These are phyloP conservation scores for Mrakia gelida DNA, from an alignment of 768 basidiomycete genomes.

Conservation along the genomic window DNA sequence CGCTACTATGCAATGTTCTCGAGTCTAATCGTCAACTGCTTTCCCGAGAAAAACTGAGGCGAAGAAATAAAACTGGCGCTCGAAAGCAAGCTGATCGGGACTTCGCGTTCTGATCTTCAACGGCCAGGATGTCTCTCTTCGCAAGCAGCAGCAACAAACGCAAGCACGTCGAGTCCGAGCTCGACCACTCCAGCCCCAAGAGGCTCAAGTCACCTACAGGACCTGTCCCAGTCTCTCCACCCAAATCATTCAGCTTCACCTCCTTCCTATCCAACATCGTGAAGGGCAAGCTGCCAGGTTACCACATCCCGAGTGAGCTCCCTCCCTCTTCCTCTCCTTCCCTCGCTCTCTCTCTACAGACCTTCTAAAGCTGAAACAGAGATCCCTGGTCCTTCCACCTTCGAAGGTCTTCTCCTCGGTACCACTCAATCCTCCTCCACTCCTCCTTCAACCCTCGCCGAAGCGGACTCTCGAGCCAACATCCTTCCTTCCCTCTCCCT, in stretches of 20 bases:
- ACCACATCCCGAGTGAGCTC: neutral
- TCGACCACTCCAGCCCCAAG: neutral
- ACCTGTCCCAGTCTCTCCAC: neutral
- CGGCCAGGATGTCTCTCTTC: too few species aligned
- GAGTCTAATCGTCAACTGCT: neutral
- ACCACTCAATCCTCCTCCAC: neutral
- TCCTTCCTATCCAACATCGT: neutral
- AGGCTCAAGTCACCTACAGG: constrained; percentile 10
- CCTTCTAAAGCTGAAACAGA: neutral
- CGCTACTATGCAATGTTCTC: neutral
- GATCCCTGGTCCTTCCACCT: constrained; percentile 8
- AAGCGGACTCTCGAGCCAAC: neutral
- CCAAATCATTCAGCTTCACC: neutral
- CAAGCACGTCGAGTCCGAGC: neutral
- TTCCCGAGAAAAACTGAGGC: neutral
- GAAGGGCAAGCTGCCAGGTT: neutral
- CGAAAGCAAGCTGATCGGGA: too few species aligned
- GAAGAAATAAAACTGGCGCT: neutral
- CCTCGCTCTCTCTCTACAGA: neutral
- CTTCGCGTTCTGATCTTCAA: too few species aligned
- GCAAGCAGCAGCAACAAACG: neutral
- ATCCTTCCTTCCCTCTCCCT: neutral
- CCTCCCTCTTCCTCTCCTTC: neutral
- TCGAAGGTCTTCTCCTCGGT: neutral
- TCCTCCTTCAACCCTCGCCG: neutral